phyloP scores from a whole-genome alignment of 805 yeast species.

The Cyberlindnera meyerae region DNA sequence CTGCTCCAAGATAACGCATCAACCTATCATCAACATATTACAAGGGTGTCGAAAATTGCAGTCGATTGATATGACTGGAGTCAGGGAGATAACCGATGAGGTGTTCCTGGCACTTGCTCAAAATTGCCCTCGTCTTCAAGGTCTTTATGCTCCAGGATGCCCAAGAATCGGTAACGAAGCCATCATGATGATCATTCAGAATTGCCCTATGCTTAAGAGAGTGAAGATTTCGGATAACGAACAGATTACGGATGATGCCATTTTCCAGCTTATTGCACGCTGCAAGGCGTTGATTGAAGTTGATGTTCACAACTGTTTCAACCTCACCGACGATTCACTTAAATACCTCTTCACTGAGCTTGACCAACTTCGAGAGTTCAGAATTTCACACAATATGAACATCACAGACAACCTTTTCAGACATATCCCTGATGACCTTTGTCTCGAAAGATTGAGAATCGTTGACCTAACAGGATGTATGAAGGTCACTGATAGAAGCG shows the following conservation, averaged over 20 bases:
- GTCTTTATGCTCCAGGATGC: conserved; percentile 85
- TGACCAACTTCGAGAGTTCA: conserved; percentile 76
- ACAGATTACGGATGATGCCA: conserved; percentile 58
- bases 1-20: conserved; percentile 60
- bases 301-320: conserved; percentile 79
- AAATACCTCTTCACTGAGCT: conserved; percentile 52
- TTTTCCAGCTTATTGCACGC: conserved; percentile 54
- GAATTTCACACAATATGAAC: conserved; percentile 67
- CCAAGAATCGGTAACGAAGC: conserved; percentile 63
- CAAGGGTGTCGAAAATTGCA: conserved; percentile 65
- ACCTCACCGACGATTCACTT: conserved; percentile 62
- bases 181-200: conserved; percentile 48
- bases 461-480: conserved; percentile 82
- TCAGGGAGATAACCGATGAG: conserved; percentile 61
- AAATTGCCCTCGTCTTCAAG: conserved; percentile 76
- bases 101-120: conserved; percentile 63
- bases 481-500: conserved; percentile 72
- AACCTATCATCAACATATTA: conserved; percentile 58
- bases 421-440: conserved; percentile 41
- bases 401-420: conserved; percentile 65
- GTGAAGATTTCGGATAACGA: conserved; percentile 73
- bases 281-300: conserved; percentile 85
- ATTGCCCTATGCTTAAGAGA: conserved; percentile 74
- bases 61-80: conserved; percentile 84
- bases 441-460: conserved; percentile 66